phyloP scores from a whole-genome alignment of 129 eudicot species.

The Escallonia rubra region DNA sequence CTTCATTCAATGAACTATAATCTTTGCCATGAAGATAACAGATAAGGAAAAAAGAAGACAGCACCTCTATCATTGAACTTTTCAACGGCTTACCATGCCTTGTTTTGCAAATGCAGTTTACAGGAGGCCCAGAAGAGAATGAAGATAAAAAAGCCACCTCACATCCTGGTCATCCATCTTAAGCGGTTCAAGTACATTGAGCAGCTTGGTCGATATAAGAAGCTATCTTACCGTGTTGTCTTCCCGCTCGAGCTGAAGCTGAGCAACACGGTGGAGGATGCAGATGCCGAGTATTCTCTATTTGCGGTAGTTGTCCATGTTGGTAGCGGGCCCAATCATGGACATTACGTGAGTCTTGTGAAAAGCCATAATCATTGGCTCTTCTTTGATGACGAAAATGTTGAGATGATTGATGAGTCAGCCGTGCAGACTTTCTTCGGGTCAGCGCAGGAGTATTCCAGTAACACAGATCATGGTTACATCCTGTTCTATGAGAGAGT shows the following conservation, averaged over 20 bases:
- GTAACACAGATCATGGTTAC: slow-evolving; percentile 73
- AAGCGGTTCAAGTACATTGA: slow-evolving; percentile 78
- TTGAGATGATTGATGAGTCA: slow-evolving; percentile 72
- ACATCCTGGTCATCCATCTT: slow-evolving; percentile 62
- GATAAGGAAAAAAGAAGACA: not conserved
- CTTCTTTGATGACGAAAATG: slow-evolving; percentile 77
- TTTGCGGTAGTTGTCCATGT: slow-evolving; percentile 72
- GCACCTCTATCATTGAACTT: not conserved
- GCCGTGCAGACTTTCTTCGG: slow-evolving; percentile 76
- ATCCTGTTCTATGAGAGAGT: slow-evolving; percentile 66
- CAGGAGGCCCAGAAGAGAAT: slow-evolving; percentile 86
- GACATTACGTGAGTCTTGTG: slow-evolving; percentile 69
- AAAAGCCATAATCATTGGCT: slow-evolving; percentile 79
- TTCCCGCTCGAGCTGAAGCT: slow-evolving; percentile 72
- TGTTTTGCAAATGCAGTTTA: slow-evolving; percentile 29
- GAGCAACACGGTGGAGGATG: slow-evolving; percentile 70
- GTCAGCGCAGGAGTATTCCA: slow-evolving; percentile 73
- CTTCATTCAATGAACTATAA: not conserved
- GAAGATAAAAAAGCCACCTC: slow-evolving; percentile 75
- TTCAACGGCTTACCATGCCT: not conserved
- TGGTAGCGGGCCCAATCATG: slow-evolving; percentile 75
- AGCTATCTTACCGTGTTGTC: slow-evolving; percentile 67
- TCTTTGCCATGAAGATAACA: not conserved
- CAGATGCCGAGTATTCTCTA: slow-evolving; percentile 64
- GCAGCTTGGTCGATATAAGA: slow-evolving; percentile 66